Evolutionary conservation across 2,329 filamentous ascomycete genomes (phyloP).

Genomic region (Aspergillus brunneoviolaceus): DNA sequence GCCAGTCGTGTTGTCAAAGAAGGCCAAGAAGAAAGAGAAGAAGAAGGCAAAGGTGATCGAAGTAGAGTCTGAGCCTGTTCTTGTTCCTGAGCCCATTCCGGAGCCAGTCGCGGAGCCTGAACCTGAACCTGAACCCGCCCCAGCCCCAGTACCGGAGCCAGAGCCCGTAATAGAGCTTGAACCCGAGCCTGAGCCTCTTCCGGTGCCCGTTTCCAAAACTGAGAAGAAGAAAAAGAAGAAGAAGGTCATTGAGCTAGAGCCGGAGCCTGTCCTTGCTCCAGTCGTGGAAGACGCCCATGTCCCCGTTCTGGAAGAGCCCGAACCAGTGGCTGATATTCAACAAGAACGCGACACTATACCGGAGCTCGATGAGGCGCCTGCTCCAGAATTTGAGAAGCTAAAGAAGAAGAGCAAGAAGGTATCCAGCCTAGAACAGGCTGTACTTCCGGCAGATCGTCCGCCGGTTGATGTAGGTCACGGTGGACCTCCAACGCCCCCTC

Average conservation of each 20-base stretch:
- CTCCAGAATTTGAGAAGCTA: constrained; percentile 27
- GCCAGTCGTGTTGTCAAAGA: constrained; percentile 29
- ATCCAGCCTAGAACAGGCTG: constrained; percentile 13
- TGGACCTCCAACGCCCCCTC: constrained; percentile 51
- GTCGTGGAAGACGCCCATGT: constrained; percentile 28
- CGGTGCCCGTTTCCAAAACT: constrained; percentile 20
- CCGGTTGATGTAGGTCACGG: constrained; percentile 25
- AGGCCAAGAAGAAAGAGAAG: constrained; percentile 24
- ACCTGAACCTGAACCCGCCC: constrained; percentile 18
- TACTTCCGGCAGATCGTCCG: constrained; percentile 43
- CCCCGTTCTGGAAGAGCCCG: constrained; percentile 23
- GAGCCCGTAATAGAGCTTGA: constrained; percentile 36
- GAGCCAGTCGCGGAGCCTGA: constrained; percentile 28
- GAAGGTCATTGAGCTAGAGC: constrained; percentile 13
- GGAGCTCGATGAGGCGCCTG: constrained; percentile 27
- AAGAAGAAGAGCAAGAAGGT: constrained; percentile 39
- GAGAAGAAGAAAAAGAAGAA: constrained; percentile 23
- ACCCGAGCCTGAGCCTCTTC: constrained; percentile 26
- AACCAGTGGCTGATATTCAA: constrained; percentile 20
- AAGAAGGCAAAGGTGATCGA: constrained; percentile 16
- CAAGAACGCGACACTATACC: constrained; percentile 18
- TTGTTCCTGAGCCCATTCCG: constrained; percentile 28
- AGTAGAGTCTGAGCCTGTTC: constrained; percentile 19
- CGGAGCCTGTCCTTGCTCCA: constrained; percentile 24
- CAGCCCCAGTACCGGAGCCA: constrained; percentile 28